A percentile compares a stretch with the other conserved stretches of the same genome.
Evolutionary conservation across 116 monocot genomes (phyloP).

Genomic region (Dioscorea cayenensis): DNA sequence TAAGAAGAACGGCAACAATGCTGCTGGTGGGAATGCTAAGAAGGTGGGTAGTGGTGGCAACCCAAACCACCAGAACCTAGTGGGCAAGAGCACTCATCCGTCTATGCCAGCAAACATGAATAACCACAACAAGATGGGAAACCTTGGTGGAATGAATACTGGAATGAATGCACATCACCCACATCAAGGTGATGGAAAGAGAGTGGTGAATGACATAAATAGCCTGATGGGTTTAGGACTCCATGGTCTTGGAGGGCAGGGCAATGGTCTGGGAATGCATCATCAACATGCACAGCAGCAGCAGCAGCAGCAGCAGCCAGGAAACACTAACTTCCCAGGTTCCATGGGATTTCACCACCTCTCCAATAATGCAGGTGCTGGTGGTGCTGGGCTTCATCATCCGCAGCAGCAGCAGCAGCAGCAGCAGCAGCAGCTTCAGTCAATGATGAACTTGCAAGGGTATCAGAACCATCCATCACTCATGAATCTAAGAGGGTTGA

Average conservation of each 20-base stretch:
- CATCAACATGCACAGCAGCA: conserved; percentile 8
- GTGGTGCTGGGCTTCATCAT: neutral
- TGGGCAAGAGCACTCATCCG: conserved; percentile 2
- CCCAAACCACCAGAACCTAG: conserved; percentile 5
- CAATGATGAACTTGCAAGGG: conserved; percentile 12
- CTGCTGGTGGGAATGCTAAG: neutral
- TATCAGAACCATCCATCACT: conserved; percentile 23
- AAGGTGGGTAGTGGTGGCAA: neutral
- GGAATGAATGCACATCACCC: neutral
- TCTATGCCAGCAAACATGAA: conserved; percentile 10
- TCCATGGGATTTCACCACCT: conserved; percentile 6
- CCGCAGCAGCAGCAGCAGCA: conserved; percentile 2
- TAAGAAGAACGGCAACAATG: conserved; percentile 9
- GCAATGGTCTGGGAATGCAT: conserved; percentile 10
- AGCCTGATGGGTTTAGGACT: conserved; percentile 17
- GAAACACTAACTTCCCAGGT: neutral
- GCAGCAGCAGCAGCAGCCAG: conserved; percentile 6
- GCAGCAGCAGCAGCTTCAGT: conserved; percentile 10
- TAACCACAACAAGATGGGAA: conserved; percentile 6
- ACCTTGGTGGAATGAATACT: conserved; percentile 6
- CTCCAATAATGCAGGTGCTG: neutral
- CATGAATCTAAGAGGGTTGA: conserved; percentile 19
- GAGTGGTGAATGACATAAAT: conserved; percentile 14
- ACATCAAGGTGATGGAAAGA: neutral
- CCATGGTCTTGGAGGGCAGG: conserved; percentile 7